These are phyloP conservation scores for Tolypocladium sp. DNA, from an alignment of 2,329 filamentous ascomycete species.

Conservation along the genomic window DNA sequence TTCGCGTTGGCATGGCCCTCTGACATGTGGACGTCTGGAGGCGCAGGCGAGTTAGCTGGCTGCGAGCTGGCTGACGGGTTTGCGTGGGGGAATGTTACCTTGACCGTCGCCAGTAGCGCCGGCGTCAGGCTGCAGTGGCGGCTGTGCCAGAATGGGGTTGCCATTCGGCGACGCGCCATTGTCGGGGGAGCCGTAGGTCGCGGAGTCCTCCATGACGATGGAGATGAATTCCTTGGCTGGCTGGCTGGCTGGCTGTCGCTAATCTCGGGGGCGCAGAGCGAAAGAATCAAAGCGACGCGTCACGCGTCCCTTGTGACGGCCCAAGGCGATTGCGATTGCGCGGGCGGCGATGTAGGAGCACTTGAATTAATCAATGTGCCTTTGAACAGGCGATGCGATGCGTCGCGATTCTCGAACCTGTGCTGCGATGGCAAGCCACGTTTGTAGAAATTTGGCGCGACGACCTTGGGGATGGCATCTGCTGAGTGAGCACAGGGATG, in stretches of 20 bases:
- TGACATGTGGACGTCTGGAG: constrained; percentile 54
- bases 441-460: constrained; percentile 30
- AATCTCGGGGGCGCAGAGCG: neutral
- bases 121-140: constrained; percentile 37
- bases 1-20: constrained; percentile 29
- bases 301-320: constrained; percentile 3
- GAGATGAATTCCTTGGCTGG: neutral
- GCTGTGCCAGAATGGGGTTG: constrained; percentile 48
- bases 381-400: constrained; percentile 5
- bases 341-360: neutral
- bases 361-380: neutral
- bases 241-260: constrained; percentile 7
- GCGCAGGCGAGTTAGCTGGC: constrained; percentile 1
- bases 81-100: constrained; percentile 26
- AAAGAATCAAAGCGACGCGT: constrained; percentile 5
- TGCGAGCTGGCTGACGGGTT: neutral
- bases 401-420: constrained; percentile 16
- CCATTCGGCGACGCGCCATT: constrained; percentile 46
- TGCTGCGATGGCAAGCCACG: constrained; percentile 17
- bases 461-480: constrained; percentile 5
- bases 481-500: neutral
- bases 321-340: neutral
- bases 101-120: constrained; percentile 28
- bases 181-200: constrained; percentile 48
- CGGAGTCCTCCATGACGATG: constrained; percentile 47